phyloP scores from a whole-genome alignment of 2,329 filamentous ascomycete genomes.

The Camillea tinctor region DNA sequence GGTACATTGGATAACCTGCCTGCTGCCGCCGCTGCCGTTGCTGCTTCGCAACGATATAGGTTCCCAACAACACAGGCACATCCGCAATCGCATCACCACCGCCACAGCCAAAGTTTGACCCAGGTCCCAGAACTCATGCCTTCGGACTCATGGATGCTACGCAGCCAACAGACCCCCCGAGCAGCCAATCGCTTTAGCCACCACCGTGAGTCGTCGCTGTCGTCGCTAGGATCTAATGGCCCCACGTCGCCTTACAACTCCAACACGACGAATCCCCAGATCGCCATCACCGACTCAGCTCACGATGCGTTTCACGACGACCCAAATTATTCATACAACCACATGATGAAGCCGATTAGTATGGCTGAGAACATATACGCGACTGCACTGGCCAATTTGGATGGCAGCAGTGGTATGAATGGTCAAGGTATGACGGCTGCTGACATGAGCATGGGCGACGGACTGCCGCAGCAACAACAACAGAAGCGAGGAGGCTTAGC shows the following conservation, averaged over 20 bases:
- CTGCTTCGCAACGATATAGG: slow-evolving; percentile 27
- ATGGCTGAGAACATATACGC: slow-evolving; percentile 38
- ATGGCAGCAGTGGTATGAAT: slow-evolving; percentile 30
- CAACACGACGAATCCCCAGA: slow-evolving; percentile 57
- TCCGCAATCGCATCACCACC: slow-evolving; percentile 11
- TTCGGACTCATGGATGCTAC: slow-evolving; percentile 32
- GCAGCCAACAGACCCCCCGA: slow-evolving; percentile 28
- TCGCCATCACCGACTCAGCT: slow-evolving; percentile 50
- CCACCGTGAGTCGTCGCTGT: slow-evolving; percentile 60
- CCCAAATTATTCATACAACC: slow-evolving; percentile 41
- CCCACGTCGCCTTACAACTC: slow-evolving; percentile 58
- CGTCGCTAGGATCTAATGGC: slow-evolving; percentile 59
- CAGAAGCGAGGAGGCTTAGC: slow-evolving; percentile 41
- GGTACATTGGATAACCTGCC: slow-evolving; percentile 35
- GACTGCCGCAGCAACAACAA: slow-evolving; percentile 22
- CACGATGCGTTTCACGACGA: slow-evolving; percentile 48
- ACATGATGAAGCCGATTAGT: slow-evolving; percentile 46
- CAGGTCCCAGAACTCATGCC: slow-evolving; percentile 33
- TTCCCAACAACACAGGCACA: slow-evolving; percentile 13
- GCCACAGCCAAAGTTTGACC: slow-evolving; percentile 22
- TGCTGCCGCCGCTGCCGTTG: slow-evolving; percentile 30
- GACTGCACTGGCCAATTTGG: slow-evolving; percentile 28
- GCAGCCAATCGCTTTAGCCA: slow-evolving; percentile 42
- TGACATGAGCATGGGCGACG: slow-evolving; percentile 13
- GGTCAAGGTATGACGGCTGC: slow-evolving; percentile 17